Percentiles rank a stretch among this genome's conserved stretches.
Evolutionary conservation across 129 eudicot species (phyloP).

Genomic region (Apium graveolens): DNA sequence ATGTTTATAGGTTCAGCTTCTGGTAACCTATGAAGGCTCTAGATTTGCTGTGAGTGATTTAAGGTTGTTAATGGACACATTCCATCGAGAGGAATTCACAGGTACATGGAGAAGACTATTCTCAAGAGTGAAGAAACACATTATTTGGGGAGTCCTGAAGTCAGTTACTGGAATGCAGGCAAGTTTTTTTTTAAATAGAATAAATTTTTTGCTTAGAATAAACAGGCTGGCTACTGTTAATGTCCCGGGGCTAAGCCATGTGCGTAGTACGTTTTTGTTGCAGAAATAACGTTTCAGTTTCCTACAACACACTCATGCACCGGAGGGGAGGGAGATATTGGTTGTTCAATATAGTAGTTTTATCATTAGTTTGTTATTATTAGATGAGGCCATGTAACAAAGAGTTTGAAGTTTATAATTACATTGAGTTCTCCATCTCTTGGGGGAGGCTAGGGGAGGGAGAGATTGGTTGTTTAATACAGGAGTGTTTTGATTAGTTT

Average conservation of each 20-base stretch:
- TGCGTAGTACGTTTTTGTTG: not conserved
- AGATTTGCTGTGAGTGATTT: constrained; percentile 92
- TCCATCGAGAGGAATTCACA: constrained; percentile 78
- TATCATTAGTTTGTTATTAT: no score
- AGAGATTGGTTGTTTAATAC: not conserved
- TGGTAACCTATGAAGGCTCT: constrained; percentile 89
- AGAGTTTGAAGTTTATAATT: not conserved
- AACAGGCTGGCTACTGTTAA: not conserved
- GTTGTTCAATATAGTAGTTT: not conserved
- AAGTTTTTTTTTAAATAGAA: not conserved
- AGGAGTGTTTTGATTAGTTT: no score
- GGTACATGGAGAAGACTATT: constrained; percentile 97
- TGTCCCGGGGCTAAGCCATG: not conserved
- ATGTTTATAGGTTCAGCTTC: constrained; percentile 63
- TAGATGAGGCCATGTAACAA: not conserved
- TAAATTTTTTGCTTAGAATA: not conserved
- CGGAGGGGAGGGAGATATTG: not conserved
- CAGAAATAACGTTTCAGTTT: not conserved
- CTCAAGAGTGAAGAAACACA: constrained; percentile 90
- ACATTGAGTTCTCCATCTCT: not conserved
- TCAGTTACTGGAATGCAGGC: constrained; percentile 99
- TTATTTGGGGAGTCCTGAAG: constrained; percentile 96
- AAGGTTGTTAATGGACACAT: constrained; percentile 88
- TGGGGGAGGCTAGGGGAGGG: no score
- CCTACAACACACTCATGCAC: not conserved